These are phyloP conservation scores for Dipodascus albidus DNA, from an alignment of 805 yeast species.

Conservation along the genomic window DNA sequence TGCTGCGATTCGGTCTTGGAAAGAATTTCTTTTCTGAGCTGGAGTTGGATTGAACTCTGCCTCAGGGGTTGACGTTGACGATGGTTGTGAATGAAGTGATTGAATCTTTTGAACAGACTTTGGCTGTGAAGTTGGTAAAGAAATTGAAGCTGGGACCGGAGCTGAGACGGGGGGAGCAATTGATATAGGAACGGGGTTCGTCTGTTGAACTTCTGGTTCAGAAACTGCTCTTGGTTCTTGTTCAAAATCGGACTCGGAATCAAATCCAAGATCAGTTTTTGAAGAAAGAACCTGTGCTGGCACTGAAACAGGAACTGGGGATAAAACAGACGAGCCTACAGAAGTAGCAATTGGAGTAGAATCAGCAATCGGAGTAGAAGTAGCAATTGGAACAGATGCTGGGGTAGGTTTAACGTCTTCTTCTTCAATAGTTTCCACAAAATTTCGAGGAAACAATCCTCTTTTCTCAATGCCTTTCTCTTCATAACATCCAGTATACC, in stretches of 20 bases:
- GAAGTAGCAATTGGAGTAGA: not conserved
- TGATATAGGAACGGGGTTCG: not conserved
- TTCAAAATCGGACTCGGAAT: not conserved
- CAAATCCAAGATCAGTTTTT: not conserved
- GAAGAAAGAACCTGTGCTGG: not conserved
- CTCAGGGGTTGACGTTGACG: not conserved
- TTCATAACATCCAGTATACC: conserved; percentile 65
- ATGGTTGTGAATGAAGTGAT: not conserved
- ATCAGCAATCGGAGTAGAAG: not conserved
- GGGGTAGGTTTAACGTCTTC: not conserved
- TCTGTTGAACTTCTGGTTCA: not conserved
- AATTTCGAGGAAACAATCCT: conserved; percentile 84
- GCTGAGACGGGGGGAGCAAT: not conserved
- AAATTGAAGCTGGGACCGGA: not conserved
- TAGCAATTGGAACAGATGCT: not conserved
- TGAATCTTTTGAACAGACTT: not conserved
- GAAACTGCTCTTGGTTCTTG: not conserved
- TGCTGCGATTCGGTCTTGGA: conserved; percentile 38
- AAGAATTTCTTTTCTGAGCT: conserved; percentile 16
- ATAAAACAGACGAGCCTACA: not conserved
- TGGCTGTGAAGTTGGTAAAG: not conserved
- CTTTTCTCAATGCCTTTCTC: conserved; percentile 26
- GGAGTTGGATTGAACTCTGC: not conserved
- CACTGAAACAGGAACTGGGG: not conserved
- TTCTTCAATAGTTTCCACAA: conserved; percentile 39